A percentile compares a stretch with the other conserved stretches of the same genome.
Conservation (phyloP, 176 grass and related monocot species). For the Chrysopogon serrulatus region DNA sequence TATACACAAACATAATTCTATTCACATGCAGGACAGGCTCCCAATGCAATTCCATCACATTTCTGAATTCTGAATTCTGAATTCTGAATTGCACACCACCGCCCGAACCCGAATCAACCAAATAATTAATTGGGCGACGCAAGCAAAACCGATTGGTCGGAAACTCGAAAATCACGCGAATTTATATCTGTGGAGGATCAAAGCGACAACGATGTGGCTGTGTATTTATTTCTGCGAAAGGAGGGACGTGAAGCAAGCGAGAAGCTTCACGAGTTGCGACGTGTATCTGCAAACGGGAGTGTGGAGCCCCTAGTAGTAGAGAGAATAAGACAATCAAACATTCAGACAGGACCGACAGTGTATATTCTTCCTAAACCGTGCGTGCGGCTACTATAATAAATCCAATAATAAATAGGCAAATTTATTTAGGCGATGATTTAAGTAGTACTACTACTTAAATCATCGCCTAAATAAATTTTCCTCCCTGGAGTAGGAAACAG, state of each 20-base stretch:
- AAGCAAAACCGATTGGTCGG: neutral
- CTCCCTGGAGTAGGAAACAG: neutral
- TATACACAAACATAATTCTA: too few species aligned
- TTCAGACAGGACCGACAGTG: neutral
- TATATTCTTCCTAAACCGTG: slow-evolving; percentile 31
- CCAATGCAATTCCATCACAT: slow-evolving; percentile 19
- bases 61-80: neutral
- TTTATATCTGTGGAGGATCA: neutral
- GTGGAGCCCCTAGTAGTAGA: neutral
- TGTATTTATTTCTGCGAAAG: neutral
- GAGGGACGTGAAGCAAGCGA: slow-evolving; percentile 26
- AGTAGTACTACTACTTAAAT: too few species aligned
- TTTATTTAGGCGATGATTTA: neutral
- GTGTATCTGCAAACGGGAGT: neutral
- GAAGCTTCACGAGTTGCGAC: slow-evolving; percentile 37
- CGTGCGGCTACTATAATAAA: neutral
- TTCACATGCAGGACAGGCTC: neutral
- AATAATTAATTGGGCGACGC: neutral
- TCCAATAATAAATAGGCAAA: neutral
- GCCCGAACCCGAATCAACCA: neutral
- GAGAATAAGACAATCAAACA: slow-evolving; percentile 11
- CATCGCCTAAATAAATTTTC: too few species aligned
- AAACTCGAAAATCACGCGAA: neutral
- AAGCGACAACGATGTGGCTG: slow-evolving; percentile 11
- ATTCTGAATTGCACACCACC: neutral